These are phyloP conservation scores for Brasilioporus rufonigricans DNA, from an alignment of 768 basidiomycete genomes.

Conservation along the genomic window DNA sequence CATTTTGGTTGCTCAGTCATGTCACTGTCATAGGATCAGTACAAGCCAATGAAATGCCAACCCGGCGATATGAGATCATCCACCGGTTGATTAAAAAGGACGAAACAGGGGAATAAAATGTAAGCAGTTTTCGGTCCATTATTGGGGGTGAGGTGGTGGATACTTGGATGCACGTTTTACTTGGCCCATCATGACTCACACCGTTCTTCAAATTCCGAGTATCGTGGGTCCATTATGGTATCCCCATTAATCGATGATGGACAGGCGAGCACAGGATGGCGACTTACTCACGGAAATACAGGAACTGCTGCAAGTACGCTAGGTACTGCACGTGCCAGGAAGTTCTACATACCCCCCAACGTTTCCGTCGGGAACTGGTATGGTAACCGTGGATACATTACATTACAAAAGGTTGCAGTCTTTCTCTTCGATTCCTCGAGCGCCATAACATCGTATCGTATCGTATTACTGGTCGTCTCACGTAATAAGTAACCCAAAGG, in stretches of 20 bases:
- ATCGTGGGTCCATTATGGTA: background rate
- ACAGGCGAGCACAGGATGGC: background rate
- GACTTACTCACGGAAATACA: constrained; percentile 6
- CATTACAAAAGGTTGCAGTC: background rate
- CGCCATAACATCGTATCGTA: constrained; percentile 11
- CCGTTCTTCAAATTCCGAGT: background rate
- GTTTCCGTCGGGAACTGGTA: background rate
- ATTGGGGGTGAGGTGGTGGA: background rate
- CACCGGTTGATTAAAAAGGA: background rate
- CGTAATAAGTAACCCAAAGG: constrained; percentile 3
- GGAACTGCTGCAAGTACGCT: background rate
- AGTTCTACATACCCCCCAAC: background rate
- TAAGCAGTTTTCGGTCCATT: background rate
- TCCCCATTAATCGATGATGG: background rate
- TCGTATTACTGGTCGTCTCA: constrained; percentile 1
- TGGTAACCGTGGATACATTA: constrained; percentile 2
- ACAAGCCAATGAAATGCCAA: background rate
- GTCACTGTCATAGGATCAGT: background rate
- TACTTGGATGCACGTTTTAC: background rate
- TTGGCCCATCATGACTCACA: background rate
- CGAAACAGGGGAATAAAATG: background rate
- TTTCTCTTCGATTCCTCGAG: background rate
- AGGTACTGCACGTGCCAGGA: background rate
- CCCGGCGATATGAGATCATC: background rate
- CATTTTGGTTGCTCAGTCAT: background rate